These are phyloP conservation scores for Chlorophyllum brunneum DNA, from an alignment of 768 basidiomycete species.

Conservation along the genomic window DNA sequence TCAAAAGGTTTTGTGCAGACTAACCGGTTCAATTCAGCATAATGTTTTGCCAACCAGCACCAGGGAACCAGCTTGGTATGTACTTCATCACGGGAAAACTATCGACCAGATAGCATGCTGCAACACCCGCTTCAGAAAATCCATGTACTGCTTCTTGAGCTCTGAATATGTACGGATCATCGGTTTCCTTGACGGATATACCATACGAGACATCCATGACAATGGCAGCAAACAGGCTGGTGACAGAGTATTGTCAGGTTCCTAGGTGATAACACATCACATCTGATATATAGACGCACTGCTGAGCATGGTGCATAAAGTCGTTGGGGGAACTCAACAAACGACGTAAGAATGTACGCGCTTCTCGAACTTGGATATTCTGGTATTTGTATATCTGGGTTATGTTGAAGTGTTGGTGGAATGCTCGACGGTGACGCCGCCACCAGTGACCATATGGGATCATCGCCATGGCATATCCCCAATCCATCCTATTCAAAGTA, in stretches of 20 bases:
- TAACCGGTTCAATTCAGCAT: slow-evolving; percentile 26
- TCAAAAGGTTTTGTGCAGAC: slow-evolving; percentile 38
- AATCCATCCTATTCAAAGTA: slow-evolving; percentile 22
- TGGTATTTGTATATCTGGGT: slow-evolving; percentile 20
- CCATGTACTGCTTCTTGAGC: slow-evolving; percentile 21
- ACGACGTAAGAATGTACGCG: slow-evolving; percentile 17
- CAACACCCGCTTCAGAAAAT: slow-evolving; percentile 19
- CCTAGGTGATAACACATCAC: not conserved
- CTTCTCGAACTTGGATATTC: slow-evolving; percentile 21
- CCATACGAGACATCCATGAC: slow-evolving; percentile 14
- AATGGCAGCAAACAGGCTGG: slow-evolving; percentile 5
- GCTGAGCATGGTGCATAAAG: slow-evolving; percentile 23
- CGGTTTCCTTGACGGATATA: not conserved
- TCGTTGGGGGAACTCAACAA: slow-evolving; percentile 20
- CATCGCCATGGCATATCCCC: slow-evolving; percentile 20
- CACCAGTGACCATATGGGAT: slow-evolving; percentile 24
- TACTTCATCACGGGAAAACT: slow-evolving; percentile 23
- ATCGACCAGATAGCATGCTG: slow-evolving; percentile 28
- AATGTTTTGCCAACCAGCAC: slow-evolving; percentile 37
- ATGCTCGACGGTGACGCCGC: slow-evolving; percentile 24
- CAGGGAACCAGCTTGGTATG: slow-evolving; percentile 39
- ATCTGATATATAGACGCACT: slow-evolving; percentile 18
- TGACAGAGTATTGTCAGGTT: not conserved
- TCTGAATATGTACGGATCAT: slow-evolving; percentile 19
- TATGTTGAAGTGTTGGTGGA: slow-evolving; percentile 22